Conservation (phyloP, 1,284 basidiomycete species). For the Melampsora larici-populina region DNA sequence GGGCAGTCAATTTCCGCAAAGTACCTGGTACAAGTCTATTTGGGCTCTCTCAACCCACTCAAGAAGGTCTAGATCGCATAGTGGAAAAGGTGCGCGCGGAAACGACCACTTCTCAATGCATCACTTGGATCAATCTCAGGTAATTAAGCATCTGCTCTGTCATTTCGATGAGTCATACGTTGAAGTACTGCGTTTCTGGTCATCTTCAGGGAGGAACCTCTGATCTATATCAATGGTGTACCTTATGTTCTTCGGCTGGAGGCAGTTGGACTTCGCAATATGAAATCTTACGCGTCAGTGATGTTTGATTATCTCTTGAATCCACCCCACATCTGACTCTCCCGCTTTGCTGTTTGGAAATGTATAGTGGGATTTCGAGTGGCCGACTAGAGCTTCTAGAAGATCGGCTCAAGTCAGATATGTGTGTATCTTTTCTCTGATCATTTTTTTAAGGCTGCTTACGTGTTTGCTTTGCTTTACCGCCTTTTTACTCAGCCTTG, state of each 20-base stretch:
- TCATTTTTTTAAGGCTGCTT: not conserved
- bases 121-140: constrained; percentile 44
- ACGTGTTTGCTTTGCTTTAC: not conserved
- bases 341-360: constrained; percentile 60
- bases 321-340: constrained; percentile 63
- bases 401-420: constrained; percentile 84
- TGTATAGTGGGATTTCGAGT: constrained; percentile 87
- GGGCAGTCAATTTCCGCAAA: constrained; percentile 90
- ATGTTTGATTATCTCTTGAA: constrained; percentile 44
- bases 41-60: constrained; percentile 81
- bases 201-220: constrained; percentile 64
- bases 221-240: constrained; percentile 87
- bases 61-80: constrained; percentile 82
- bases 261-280: constrained; percentile 52
- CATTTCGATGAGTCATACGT: not conserved
- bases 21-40: constrained; percentile 80
- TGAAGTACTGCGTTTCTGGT: not conserved
- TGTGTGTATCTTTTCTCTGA: constrained; percentile 52
- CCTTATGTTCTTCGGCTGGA: constrained; percentile 57
- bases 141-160: not conserved
- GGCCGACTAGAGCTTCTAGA: constrained; percentile 82
- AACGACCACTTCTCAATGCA: constrained; percentile 2
- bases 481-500: constrained; percentile 54
- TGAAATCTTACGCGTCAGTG: constrained; percentile 51
- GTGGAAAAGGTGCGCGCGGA: constrained; percentile 56